Evolutionary conservation across 208 protist species (phyloP).

Genomic region (Acanthamoeba healyi): DNA sequence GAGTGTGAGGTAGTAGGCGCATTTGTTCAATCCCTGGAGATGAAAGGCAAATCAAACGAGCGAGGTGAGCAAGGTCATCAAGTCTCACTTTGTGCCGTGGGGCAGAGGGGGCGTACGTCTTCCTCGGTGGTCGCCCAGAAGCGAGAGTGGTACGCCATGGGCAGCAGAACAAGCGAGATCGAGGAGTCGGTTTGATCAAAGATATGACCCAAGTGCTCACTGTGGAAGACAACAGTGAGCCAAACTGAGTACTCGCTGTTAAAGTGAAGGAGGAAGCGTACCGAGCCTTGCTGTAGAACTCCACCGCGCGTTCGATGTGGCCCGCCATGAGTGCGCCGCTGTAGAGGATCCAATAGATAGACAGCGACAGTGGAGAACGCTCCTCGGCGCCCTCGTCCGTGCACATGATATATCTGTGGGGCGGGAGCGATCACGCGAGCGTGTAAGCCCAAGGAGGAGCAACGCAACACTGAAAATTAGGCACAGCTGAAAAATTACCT

Average conservation of each 20-base stretch:
- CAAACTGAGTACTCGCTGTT: background rate
- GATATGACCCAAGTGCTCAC: background rate
- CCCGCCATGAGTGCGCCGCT: conserved; percentile 28
- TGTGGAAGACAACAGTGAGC: background rate
- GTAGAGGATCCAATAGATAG: conserved; percentile 56
- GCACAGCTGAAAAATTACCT: too few species aligned
- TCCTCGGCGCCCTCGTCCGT: conserved; percentile 57
- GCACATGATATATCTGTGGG: conserved; percentile 36
- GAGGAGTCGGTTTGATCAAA: conserved; percentile 49
- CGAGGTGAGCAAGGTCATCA: background rate
- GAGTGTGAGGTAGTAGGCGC: conserved; percentile 29
- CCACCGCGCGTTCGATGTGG: background rate
- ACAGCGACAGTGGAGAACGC: conserved; percentile 25
- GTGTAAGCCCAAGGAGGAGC: too few species aligned
- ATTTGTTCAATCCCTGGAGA: conserved; percentile 27
- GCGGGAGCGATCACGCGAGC: too few species aligned
- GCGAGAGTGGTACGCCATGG: conserved; percentile 48
- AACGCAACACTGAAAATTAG: too few species aligned
- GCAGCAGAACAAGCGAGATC: conserved; percentile 24
- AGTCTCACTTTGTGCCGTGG: too few species aligned
- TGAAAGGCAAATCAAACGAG: background rate
- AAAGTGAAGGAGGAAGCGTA: background rate
- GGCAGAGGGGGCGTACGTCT: background rate
- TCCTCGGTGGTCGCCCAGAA: conserved; percentile 41
- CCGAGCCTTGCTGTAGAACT: conserved; percentile 33